These are phyloP conservation scores for Mycosphaerella sp. DNA, from an alignment of 2,329 filamentous ascomycete species.

Conservation along the genomic window DNA sequence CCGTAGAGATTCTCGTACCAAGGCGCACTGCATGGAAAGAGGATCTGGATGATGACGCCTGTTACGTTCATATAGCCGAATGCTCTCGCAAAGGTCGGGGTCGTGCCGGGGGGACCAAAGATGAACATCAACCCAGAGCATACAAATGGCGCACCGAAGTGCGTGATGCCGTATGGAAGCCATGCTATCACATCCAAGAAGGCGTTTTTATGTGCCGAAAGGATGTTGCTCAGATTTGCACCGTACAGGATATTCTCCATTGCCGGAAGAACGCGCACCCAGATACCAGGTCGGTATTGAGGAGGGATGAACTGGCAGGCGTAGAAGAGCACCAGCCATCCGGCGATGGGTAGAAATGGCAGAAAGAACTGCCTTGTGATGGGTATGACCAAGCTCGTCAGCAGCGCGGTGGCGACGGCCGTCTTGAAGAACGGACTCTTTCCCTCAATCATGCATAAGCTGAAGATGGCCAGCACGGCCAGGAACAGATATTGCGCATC, in stretches of 20 bases:
- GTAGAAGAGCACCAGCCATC: slow-evolving; percentile 88
- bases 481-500: slow-evolving; percentile 80
- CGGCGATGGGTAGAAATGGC: slow-evolving; percentile 75
- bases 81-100: slow-evolving; percentile 74
- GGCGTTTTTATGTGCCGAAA: slow-evolving; percentile 80
- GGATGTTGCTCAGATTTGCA: slow-evolving; percentile 90
- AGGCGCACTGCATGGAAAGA: slow-evolving; percentile 89
- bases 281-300: slow-evolving; percentile 85
- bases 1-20: slow-evolving; percentile 97
- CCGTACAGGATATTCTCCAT: slow-evolving; percentile 96
- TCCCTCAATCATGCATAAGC: slow-evolving; percentile 70
- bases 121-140: slow-evolving; percentile 76
- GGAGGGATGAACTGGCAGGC: slow-evolving; percentile 84
- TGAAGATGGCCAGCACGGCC: slow-evolving; percentile 70
- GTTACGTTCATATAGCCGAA: slow-evolving; percentile 91
- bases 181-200: slow-evolving; percentile 83
- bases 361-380: slow-evolving; percentile 86
- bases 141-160: slow-evolving; percentile 79
- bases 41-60: slow-evolving; percentile 78
- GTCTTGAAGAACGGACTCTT: slow-evolving; percentile 75
- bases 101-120: slow-evolving; percentile 77
- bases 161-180: slow-evolving; percentile 86
- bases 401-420: slow-evolving; percentile 58
- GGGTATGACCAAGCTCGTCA: slow-evolving; percentile 69
- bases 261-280: slow-evolving; percentile 88